Evolutionary conservation across 2,329 filamentous ascomycete genomes (phyloP), one percentile per base, ranked within the genome.

Genomic region (Clarireedia homoeocarpa): DNA sequence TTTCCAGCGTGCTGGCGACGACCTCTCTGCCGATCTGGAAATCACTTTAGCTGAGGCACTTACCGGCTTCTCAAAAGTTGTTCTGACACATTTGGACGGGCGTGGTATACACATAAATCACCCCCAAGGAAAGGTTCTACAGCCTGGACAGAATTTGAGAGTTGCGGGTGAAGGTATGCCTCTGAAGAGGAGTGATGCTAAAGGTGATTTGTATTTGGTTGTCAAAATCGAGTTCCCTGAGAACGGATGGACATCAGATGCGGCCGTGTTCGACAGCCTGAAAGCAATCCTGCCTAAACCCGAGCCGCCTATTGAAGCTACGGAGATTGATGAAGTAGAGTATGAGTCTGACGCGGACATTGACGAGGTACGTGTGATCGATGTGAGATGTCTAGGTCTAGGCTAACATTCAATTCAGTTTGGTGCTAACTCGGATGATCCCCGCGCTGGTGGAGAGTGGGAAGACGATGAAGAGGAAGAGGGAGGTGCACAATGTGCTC

Each of bases 141-240:
- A 84, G 26, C 91, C 94, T 0, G 86, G 85, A 26, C 89, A 99
- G 69, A 82, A 92, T 6, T 78, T 99, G 65, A 96, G 91, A 75
- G 77, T 99, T 1, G 72, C 79, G 2, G 91, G 90, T 26, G 94
- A 99, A 74, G 94, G 94, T 58, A 99, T 99, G 94, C 94, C 94
- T 2, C 72, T 85, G 64, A 96, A 96, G 79, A 84, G 85, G 56
- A 89, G 86, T 61, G 94, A 99, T 40, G 68, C 75, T 4, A 90
- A 84, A 69, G 94, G 94, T 45, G 91, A 97, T 67, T 75, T 99
- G 17, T 99, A 92, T 72, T 77, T 99, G 44, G 75, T 88, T 39
- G 85, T 96, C 61, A 85, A 94, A 65, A 81, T 99, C 60, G 81
- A 89, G 54, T 97, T 97, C 75, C 94, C 94, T 2, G 84, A 91